Evolutionary conservation across 2,329 filamentous ascomycete species (phyloP).

Genomic region (Botrytis medusae): DNA sequence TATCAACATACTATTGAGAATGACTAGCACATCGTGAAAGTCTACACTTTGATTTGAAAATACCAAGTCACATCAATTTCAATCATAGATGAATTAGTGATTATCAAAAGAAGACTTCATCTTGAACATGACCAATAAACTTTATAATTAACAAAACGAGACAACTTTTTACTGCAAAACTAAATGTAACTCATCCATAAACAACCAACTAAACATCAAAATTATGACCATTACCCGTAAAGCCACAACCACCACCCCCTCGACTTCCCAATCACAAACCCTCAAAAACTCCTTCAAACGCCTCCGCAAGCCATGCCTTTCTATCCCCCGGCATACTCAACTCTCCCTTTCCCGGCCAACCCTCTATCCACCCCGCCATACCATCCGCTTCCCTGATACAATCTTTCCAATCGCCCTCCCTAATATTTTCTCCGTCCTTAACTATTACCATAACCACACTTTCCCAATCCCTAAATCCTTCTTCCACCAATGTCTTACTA

Average conservation of each 20-base stretch:
- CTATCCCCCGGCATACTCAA: background rate
- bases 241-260: too few species aligned
- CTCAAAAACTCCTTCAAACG: background rate
- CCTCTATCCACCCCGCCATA: background rate
- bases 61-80: background rate
- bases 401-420: background rate
- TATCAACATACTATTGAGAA: background rate
- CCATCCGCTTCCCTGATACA: constrained; percentile 11
- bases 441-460: background rate
- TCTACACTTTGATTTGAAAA: background rate
- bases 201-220: background rate
- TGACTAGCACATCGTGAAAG: too few species aligned
- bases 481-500: background rate
- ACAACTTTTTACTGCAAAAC: background rate
- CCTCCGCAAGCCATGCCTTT: background rate
- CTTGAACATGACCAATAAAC: background rate
- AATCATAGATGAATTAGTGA: fast-evolving
- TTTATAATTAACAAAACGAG: background rate
- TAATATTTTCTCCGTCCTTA: background rate
- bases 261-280: background rate
- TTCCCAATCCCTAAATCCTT: constrained; percentile 2
- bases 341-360: constrained; percentile 7
- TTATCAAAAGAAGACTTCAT: background rate
- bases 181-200: background rate
- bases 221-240: background rate